Base-by-base conservation (phyloP, 2,329 filamentous ascomycete genomes). In the Diaporthe destruens region DNA sequence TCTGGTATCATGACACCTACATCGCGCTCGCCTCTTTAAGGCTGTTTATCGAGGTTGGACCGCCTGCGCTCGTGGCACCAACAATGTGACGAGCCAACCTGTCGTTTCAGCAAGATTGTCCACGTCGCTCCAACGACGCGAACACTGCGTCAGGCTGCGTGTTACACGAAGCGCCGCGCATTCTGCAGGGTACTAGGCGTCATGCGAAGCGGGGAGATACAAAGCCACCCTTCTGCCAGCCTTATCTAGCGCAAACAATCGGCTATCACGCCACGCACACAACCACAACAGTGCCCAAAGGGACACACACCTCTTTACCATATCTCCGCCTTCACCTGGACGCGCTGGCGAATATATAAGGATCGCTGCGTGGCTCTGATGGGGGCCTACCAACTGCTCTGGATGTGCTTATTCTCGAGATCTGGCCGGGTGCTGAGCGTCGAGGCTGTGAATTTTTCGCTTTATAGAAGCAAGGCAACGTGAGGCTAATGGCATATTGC, bases 401-500 rank as follows among this genome's bases (percentile, higher is more conserved):
- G 44, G 68, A 61, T 32, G 4, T 6, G 11, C 25, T 12, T 12
- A 20, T n/a, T 34, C 23, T 54, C 25, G 34, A 34, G 34, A 34
- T 34, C 55, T n/a, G 23, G 34, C n/a, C 6, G 18, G 11, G 49
- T 63, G 44, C 42, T 44, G 42, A 65, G 75, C 55, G 77, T 76
- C 71, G 77, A 49, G 74, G 78, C 39, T 20, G n/a, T 34, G 29
- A 12, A 6, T 23, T 47, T 34, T 6, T 12, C 34, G 23, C n/a
- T 6, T 29, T 53, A 78, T 77, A 75, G 77, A 79, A 80, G 77
- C 77, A 75, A 81, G 66, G 80, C 76, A 72, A 81, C 49, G 77
- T 75, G 75, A 76, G 79, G 79, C 82, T 84, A 76, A 84, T 77
- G 74, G 81, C 79, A 76, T 76, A 77, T 78, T 73, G 54, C 72